Evolutionary conservation across 2,329 filamentous ascomycete genomes (phyloP).

Genomic region (Graphiopsis chlorocephala): DNA sequence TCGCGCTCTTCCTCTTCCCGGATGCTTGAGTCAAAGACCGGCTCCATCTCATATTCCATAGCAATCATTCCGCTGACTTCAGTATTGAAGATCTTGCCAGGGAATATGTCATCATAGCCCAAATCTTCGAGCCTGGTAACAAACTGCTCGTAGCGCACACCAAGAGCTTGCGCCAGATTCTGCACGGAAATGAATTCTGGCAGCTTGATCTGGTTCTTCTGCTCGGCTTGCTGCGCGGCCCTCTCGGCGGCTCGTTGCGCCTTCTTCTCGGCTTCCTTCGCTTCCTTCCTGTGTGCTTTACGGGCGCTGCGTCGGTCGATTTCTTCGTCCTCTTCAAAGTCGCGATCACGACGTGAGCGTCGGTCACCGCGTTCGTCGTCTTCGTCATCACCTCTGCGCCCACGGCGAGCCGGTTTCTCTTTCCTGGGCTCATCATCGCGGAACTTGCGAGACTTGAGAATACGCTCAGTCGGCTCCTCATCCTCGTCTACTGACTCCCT

Average conservation of each 20-base stretch:
- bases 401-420: conserved; percentile 18
- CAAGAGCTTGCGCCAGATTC: conserved; percentile 73
- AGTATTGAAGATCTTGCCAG: conserved; percentile 82
- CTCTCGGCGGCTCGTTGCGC: conserved; percentile 26
- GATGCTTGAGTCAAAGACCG: conserved; percentile 57
- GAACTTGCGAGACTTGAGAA: conserved; percentile 22
- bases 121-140: conserved; percentile 73
- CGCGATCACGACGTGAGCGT: conserved; percentile 21
- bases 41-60: conserved; percentile 89
- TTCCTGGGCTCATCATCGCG: conserved; percentile 17
- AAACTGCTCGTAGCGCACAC: conserved; percentile 69
- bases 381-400: conserved; percentile 27
- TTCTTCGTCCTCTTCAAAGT: conserved; percentile 16
- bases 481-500: conserved; percentile 18
- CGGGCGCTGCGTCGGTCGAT: conserved; percentile 14
- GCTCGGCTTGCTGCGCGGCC: conserved; percentile 32
- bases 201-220: conserved; percentile 65
- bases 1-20: conserved; percentile 62
- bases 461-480: conserved; percentile 20
- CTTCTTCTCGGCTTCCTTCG: conserved; percentile 23
- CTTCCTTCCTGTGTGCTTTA: conserved; percentile 19
- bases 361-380: conserved; percentile 28
- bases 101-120: conserved; percentile 81
- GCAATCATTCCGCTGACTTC: conserved; percentile 89
- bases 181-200: conserved; percentile 91